Conservation (phyloP, 2,329 filamentous ascomycete species). For the Hypoxylon sp. region DNA sequence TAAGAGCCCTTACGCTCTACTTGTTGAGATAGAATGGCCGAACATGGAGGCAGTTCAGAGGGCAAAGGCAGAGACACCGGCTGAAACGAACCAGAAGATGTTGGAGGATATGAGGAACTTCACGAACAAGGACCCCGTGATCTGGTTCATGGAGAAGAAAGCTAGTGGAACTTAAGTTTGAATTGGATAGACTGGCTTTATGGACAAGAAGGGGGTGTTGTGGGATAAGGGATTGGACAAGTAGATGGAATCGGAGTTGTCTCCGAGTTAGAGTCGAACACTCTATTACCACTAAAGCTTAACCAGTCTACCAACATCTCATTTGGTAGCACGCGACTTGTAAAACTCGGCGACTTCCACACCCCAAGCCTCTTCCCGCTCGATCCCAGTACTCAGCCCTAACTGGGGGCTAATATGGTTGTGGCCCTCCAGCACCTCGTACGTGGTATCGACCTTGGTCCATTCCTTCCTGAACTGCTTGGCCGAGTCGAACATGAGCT, state of each 20-base stretch:
- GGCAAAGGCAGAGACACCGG: conserved; percentile 31
- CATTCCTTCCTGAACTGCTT: conserved; percentile 47
- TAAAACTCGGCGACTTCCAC: conserved; percentile 49
- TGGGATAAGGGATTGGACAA: background rate
- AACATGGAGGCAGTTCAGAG: conserved; percentile 33
- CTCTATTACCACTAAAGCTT: background rate
- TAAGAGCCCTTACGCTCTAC: conserved; percentile 33
- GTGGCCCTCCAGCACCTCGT: conserved; percentile 49
- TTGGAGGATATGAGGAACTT: conserved; percentile 44
- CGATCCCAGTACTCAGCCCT: conserved; percentile 49
- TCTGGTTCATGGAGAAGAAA: conserved; percentile 46
- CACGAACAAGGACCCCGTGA: conserved; percentile 37
- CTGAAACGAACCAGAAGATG: conserved; percentile 25
- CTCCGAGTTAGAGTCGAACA: background rate
- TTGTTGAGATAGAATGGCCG: conserved; percentile 43
- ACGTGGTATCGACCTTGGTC: conserved; percentile 39
- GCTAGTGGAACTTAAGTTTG: conserved; percentile 15
- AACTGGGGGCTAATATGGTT: conserved; percentile 53
- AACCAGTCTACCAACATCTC: background rate
- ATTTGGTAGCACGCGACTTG: conserved; percentile 37
- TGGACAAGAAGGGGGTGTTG: background rate
- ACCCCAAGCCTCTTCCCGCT: conserved; percentile 53
- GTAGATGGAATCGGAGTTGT: background rate
- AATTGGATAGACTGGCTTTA: background rate
- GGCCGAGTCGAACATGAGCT: conserved; percentile 44